Conservation (phyloP, 495 filamentous ascomycete species). For the Copromyces sp. region DNA sequence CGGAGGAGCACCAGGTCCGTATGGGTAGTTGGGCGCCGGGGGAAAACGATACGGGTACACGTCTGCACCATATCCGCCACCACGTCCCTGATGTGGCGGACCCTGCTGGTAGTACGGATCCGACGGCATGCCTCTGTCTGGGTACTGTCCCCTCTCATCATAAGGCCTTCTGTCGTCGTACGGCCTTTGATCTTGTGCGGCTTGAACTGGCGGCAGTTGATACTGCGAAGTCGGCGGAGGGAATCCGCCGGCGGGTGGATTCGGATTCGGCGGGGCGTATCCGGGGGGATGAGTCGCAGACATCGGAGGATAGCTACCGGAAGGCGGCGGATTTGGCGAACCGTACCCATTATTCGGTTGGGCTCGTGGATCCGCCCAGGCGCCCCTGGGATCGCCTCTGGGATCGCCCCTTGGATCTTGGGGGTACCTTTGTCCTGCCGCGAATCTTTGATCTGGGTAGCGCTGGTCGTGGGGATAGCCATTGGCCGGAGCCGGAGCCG, state of each 20-base stretch:
- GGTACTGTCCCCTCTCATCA: slow-evolving; percentile 7
- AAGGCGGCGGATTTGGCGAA: background rate
- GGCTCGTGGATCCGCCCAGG: background rate
- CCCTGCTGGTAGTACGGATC: slow-evolving; percentile 11
- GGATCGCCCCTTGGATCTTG: slow-evolving; percentile 3
- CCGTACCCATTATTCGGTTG: background rate
- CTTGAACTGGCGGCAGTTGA: slow-evolving; percentile 5
- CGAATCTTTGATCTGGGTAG: slow-evolving; percentile 3
- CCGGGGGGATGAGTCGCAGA: slow-evolving; percentile 13
- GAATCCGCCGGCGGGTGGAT: background rate
- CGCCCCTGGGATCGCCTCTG: background rate
- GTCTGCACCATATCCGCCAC: slow-evolving; percentile 3
- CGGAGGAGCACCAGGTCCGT: slow-evolving; percentile 14
- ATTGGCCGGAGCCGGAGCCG: background rate
- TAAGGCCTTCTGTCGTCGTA: slow-evolving; percentile 6
- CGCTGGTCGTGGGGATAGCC: slow-evolving; percentile 17
- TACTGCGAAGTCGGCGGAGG: slow-evolving; percentile 12
- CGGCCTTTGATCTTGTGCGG: slow-evolving; percentile 8
- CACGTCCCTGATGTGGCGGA: slow-evolving; percentile 7
- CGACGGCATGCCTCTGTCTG: slow-evolving; percentile 3
- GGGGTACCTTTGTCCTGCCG: slow-evolving; percentile 4
- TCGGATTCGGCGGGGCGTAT: slow-evolving; percentile 8
- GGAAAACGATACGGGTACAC: slow-evolving; percentile 9
- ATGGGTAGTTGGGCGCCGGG: slow-evolving; percentile 12
- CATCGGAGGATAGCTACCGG: slow-evolving; percentile 5